These are phyloP conservation scores for Aureobasidium lini DNA, from an alignment of 2,329 filamentous ascomycete species.

Conservation along the genomic window DNA sequence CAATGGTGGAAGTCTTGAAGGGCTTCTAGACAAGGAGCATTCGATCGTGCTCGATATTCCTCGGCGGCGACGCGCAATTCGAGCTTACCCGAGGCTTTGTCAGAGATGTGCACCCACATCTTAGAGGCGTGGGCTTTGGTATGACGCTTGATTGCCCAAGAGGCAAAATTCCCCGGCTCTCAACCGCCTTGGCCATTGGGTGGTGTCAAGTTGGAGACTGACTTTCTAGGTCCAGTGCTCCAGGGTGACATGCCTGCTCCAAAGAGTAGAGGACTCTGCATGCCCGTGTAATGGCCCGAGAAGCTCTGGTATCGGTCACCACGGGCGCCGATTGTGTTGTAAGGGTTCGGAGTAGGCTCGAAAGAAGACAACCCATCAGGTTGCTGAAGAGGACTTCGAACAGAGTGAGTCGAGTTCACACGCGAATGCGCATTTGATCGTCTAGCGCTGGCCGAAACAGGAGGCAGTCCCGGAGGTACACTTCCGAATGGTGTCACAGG, in stretches of 20 bases:
- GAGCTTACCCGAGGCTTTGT: too few relatives aligned
- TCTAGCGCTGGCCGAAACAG: not conserved
- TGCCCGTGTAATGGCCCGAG: slow-evolving; percentile 26
- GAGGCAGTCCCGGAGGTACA: not conserved
- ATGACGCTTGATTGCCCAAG: not conserved
- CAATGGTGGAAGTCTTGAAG: too few relatives aligned
- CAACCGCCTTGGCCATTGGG: slow-evolving; percentile 17
- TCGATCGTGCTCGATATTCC: too few relatives aligned
- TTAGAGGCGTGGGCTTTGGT: too few relatives aligned
- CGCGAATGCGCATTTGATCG: slow-evolving; percentile 29
- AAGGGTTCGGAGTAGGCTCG: slow-evolving; percentile 20
- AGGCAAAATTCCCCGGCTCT: not conserved
- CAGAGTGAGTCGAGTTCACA: slow-evolving; percentile 36
- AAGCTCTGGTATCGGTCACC: slow-evolving; percentile 7
- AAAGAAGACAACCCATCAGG: slow-evolving; percentile 16
- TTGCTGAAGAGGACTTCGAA: slow-evolving; percentile 25
- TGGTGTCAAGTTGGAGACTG: slow-evolving; percentile 14
- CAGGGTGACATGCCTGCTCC: slow-evolving; percentile 32
- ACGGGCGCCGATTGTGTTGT: slow-evolving; percentile 5
- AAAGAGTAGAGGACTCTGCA: slow-evolving; percentile 36
- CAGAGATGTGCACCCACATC: too few relatives aligned
- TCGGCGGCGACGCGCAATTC: too few relatives aligned
- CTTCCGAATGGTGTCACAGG: slow-evolving; percentile 1
- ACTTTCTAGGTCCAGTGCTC: slow-evolving; percentile 21
- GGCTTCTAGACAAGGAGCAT: too few relatives aligned